Evolutionary conservation across 2,329 filamentous ascomycete genomes (phyloP), one percentile per base, ranked within the genome.

Genomic region (Pseudovirgaria hyperparasitica): DNA sequence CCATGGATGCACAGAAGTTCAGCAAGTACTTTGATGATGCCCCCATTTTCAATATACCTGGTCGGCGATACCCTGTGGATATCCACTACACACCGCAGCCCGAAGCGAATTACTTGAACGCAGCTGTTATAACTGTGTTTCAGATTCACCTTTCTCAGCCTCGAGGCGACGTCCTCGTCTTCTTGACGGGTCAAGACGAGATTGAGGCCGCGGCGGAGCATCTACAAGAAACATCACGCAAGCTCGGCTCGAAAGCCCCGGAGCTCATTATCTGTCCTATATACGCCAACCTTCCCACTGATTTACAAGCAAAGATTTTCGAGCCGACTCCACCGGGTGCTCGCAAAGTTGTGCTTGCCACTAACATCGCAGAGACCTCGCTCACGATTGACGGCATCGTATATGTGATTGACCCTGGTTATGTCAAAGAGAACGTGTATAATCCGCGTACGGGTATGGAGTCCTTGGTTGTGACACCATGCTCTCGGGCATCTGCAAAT

Each of bases 361-460:
- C 90, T 3, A 98, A 98, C 48, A 96, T 98, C 52, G 90, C 90
- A 3, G 90, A 98, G 53, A 98, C 90, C 0, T 85, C 76, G 62
- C 59, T 98, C 45, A 98, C 90, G 0, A 93, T 98, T 31, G 86
- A 96, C 48, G 87, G 86, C 10, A 92, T 96, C 33, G 80, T 87
- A 6, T 94, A 92, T 49, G 90, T 96, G 19, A 92, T 96, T 33
- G 90, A 98, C 41, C 82, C 82, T 0, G 90, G 90, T 1, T 92
- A 92, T 38, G 84, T 90, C 36, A 98, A 98, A 52, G 84, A 96
- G 48, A 93, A 93, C 40, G 71, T 86, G 2, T 96, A 87, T 58
- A 92, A 93, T 36, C 79, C 86, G 1, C 73, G 79, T 1, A 92
- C 82, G 0, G 86, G 86, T 29, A 92, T 96, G 80, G 86, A 87